A percentile compares a stretch with the other conserved stretches of the same genome.
These are phyloP conservation scores for Annona squamosa DNA, from an alignment of 164 flowering plant genomes.

Conservation along the genomic window DNA sequence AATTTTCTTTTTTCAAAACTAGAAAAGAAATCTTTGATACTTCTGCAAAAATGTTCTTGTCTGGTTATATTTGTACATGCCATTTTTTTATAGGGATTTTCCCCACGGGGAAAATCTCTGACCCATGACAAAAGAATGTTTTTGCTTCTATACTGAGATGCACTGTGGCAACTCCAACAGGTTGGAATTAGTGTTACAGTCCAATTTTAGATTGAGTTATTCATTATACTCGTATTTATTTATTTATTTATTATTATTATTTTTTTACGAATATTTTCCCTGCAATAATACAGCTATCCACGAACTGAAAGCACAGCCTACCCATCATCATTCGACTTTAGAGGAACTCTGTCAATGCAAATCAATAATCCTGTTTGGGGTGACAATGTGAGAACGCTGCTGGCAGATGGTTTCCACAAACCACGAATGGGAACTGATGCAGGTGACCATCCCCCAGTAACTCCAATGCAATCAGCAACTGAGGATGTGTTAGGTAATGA, in stretches of 20 bases:
- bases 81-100: too few relatives aligned
- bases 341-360: slow-evolving; percentile 50
- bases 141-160: not conserved
- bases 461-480: slow-evolving; percentile 80
- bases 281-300: slow-evolving; percentile 62
- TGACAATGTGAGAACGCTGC: slow-evolving; percentile 41
- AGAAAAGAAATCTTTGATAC: too few relatives aligned
- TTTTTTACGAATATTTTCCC: not conserved
- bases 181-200: too few relatives aligned
- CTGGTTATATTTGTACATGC: too few relatives aligned
- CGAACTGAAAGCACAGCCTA: slow-evolving; percentile 95
- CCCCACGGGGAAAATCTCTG: not conserved
- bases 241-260: not conserved
- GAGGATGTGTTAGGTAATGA: slow-evolving; percentile 76
- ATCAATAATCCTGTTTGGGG: slow-evolving; percentile 61
- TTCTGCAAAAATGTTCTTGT: too few relatives aligned
- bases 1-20: too few relatives aligned
- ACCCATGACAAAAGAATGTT: not conserved
- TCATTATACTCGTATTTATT: not conserved
- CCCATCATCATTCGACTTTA: slow-evolving; percentile 87
- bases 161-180: not conserved
- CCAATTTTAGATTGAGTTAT: not conserved
- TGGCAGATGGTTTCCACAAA: slow-evolving; percentile 55
- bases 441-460: slow-evolving; percentile 97
- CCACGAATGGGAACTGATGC: slow-evolving; percentile 79